Base-by-base conservation (phyloP, 2,329 filamentous ascomycete genomes). In the Aureobasidium sp. region DNA sequence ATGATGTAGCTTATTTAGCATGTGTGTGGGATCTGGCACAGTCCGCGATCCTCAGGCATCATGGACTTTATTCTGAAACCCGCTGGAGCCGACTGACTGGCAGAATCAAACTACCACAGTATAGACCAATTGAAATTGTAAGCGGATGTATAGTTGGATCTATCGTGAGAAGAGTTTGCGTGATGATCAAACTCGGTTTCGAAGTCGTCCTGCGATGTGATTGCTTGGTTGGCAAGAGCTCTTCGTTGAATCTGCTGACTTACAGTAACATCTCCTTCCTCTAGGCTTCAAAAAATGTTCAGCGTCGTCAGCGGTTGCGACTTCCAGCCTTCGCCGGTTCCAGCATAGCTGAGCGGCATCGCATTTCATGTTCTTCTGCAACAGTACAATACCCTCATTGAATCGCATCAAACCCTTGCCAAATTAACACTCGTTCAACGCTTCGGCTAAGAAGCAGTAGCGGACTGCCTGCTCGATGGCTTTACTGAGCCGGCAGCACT, bases 401-500 rank as follows among this genome's bases (percentile, higher is more conserved):
- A 46, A 42, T 34, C 34, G 29, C 17, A 36, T 4, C 12, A 13
- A 13, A 26, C 32, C 2, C 34, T 39, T 26, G 29, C n/a, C 27
- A 50, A 34, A 51, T 23, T 26, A 15, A 23, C n/a, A 8, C 27
- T 34, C 36, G 13, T 7, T 26, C 6, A 37, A n/a, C 7, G 27
- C 8, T 8, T 55, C 60, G 62, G 55, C 50, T 39, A 34, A 23
- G 48, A 41, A 9, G 5, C 27, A 23, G 17, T 34, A 29, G 26
- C 46, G 13, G n/a, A 5, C 5, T n/a, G 37, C 10, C 62, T 23
- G 32, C 42, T 74, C 69, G 68, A 79, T 80, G 78, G 73, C 75
- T 70, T 75, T 76, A 64, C 68, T 72, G 53, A 74, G 79, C 61
- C 70, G 71, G 60, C 77, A 80, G 62, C 74, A 74, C 44, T 78